These are phyloP conservation scores for Balakata baccata DNA, from an alignment of 345 rosid genomes.

Conservation along the genomic window DNA sequence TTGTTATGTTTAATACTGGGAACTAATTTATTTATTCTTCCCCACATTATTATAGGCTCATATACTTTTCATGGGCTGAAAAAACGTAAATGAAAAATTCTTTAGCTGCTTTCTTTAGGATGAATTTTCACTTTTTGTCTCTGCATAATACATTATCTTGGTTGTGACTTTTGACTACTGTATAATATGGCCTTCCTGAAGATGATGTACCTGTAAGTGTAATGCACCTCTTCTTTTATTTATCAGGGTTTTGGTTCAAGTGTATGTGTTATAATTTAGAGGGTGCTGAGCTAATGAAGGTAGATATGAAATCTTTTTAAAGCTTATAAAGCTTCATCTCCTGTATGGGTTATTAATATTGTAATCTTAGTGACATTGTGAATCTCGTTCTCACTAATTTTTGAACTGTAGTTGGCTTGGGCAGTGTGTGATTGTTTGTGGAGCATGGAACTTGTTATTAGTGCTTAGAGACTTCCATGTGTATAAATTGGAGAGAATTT, in stretches of 20 bases:
- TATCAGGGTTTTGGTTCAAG: conserved; percentile 4
- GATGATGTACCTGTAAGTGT: background rate
- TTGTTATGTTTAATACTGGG: background rate
- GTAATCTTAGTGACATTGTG: background rate
- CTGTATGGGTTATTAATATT: background rate
- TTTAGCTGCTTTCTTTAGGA: no score
- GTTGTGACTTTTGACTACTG: background rate
- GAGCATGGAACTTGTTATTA: background rate
- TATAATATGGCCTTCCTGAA: background rate
- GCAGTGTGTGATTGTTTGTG: background rate
- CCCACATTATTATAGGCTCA: background rate
- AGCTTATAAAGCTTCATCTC: background rate
- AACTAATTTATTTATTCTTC: background rate
- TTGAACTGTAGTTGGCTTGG: background rate
- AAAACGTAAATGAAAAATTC: background rate
- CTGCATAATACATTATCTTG: background rate
- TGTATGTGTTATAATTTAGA: conserved; percentile 7
- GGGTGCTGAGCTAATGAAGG: background rate
- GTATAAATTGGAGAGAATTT: background rate
- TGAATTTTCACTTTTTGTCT: background rate
- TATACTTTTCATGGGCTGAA: background rate
- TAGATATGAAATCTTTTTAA: background rate
- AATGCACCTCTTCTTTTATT: background rate
- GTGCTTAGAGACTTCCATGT: background rate
- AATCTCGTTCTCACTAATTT: background rate